Evolutionary conservation across 208 protist species (phyloP).

Genomic region (Trypanosoma congolense): DNA sequence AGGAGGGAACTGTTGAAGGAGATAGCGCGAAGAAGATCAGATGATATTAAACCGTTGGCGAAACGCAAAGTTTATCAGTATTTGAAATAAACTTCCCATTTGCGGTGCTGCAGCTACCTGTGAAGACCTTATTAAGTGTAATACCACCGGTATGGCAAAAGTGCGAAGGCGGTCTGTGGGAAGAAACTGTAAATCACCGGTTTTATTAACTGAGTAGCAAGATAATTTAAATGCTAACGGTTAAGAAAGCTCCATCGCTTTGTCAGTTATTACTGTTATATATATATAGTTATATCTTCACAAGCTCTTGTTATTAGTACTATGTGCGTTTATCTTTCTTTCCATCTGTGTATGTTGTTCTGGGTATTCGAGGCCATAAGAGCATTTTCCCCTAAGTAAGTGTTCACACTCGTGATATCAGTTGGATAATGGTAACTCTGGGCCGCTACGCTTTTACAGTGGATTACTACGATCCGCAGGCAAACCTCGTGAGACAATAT

Average conservation of each 20-base stretch:
- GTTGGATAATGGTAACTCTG: conserved; percentile 28
- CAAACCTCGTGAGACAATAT: conserved; percentile 84
- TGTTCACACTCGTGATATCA: conserved; percentile 5
- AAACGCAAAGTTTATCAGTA: conserved; percentile 85
- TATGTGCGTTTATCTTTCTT: conserved; percentile 10
- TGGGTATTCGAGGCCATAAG: too few species aligned
- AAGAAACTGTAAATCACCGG: too few species aligned
- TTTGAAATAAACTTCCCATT: conserved; percentile 49
- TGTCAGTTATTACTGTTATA: not conserved
- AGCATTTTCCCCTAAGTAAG: not conserved
- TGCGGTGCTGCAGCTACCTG: not conserved
- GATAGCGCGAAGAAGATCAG: conserved; percentile 70
- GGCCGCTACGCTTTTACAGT: conserved; percentile 77
- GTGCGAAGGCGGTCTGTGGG: too few species aligned
- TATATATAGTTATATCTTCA: too few species aligned
- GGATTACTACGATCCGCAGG: conserved; percentile 89
- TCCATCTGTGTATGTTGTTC: too few species aligned
- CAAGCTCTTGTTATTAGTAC: too few species aligned
- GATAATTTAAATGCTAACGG: not conserved
- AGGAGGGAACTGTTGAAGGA: conserved; percentile 84
- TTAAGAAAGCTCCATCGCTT: not conserved
- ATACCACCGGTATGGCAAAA: too few species aligned
- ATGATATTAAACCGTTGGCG: conserved; percentile 76
- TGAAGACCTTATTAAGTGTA: not conserved
- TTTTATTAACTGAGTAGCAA: too few species aligned